These are phyloP conservation scores for Geum urbanum DNA, from an alignment of 306 rosid species.

Conservation along the genomic window DNA sequence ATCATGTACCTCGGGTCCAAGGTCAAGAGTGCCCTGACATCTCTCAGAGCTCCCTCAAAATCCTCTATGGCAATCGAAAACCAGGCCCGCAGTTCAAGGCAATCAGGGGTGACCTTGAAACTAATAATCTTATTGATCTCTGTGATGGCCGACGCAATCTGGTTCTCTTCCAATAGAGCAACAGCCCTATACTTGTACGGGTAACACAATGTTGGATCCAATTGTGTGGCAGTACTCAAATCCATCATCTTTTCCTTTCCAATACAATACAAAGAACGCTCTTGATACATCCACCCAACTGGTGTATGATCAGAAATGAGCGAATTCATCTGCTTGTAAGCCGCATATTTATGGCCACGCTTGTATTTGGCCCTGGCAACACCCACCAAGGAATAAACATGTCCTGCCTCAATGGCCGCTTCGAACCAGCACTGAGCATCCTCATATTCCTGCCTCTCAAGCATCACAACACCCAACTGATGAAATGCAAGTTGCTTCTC, in stretches of 20 bases:
- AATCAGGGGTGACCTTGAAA: slow-evolving; percentile 75
- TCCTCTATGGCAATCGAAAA: slow-evolving; percentile 65
- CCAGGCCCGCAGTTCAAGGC: slow-evolving; percentile 91
- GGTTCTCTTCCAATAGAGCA: slow-evolving; percentile 53
- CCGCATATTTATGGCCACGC: slow-evolving; percentile 72
- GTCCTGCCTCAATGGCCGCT: slow-evolving; percentile 66
- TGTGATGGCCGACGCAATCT: slow-evolving; percentile 51
- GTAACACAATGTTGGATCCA: slow-evolving; percentile 74
- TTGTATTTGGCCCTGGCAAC: slow-evolving; percentile 75
- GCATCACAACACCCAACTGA: slow-evolving; percentile 75
- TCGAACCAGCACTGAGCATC: slow-evolving; percentile 73
- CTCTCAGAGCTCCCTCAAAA: slow-evolving; percentile 73
- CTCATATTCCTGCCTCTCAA: slow-evolving; percentile 73
- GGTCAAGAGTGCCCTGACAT: slow-evolving; percentile 77
- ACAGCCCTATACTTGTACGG: slow-evolving; percentile 80
- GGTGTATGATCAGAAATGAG: slow-evolving; percentile 61
- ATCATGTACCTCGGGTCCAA: slow-evolving; percentile 73
- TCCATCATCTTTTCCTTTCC: slow-evolving; percentile 79
- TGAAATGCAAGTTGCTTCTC: slow-evolving; percentile 75
- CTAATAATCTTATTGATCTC: slow-evolving; percentile 71
- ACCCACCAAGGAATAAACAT: slow-evolving; percentile 68
- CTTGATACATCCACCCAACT: slow-evolving; percentile 92
- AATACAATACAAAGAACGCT: slow-evolving; percentile 65
- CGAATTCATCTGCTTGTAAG: slow-evolving; percentile 69
- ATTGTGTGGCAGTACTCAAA: slow-evolving; percentile 62